phyloP scores from a whole-genome alignment of 2,329 filamentous ascomycete genomes.

The Byssochlamys sp. region DNA sequence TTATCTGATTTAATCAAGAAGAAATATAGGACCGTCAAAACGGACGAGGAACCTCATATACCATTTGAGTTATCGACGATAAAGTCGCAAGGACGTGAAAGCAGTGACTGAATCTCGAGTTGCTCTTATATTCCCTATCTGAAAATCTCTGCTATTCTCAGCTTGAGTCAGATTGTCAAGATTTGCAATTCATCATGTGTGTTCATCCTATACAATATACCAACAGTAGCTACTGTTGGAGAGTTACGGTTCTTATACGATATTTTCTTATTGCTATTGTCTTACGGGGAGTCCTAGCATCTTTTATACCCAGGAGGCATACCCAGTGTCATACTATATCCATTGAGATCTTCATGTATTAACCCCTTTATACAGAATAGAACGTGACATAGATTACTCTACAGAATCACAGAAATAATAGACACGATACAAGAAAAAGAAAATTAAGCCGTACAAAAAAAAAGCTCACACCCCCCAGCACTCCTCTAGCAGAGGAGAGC shows the following conservation, averaged over 20 bases:
- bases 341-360: not conserved
- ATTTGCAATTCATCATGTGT: not conserved
- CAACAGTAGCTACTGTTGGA: not conserved
- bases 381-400: not conserved
- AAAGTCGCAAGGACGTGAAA: not conserved
- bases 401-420: not conserved
- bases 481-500: too few species aligned
- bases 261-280: not conserved
- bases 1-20: conserved; percentile 10
- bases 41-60: conserved; percentile 1
- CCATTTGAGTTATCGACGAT: conserved; percentile 10
- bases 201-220: not conserved
- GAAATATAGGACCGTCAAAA: conserved; percentile 10
- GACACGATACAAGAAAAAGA: too few species aligned
- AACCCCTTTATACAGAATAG: not conserved
- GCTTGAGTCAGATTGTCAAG: not conserved
- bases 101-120: not conserved
- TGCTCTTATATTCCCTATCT: not conserved
- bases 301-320: not conserved
- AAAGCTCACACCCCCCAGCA: too few species aligned
- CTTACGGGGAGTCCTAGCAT: not conserved
- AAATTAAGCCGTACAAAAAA: too few species aligned
- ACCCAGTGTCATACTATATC: not conserved
- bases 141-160: not conserved
- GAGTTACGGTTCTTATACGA: not conserved